A percentile compares a stretch with the other conserved stretches of the same genome.
phyloP scores from a whole-genome alignment of 2,329 filamentous ascomycete genomes.

The Chalaropsis ovoidea region DNA sequence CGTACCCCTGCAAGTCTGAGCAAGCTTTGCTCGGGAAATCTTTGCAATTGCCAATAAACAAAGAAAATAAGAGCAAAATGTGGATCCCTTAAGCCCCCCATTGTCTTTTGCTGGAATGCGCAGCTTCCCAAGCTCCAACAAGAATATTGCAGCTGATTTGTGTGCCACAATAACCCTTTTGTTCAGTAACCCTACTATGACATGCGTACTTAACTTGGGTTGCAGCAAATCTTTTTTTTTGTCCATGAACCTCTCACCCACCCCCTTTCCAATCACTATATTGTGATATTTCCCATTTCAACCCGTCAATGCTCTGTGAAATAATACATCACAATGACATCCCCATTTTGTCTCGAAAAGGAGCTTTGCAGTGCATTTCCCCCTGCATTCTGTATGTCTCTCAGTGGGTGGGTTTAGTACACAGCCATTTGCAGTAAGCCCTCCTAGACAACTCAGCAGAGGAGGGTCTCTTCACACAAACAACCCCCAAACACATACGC shows the following conservation, averaged over 20 bases:
- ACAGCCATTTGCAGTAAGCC: too few relatives aligned
- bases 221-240: too few relatives aligned
- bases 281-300: neutral
- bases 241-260: too few relatives aligned
- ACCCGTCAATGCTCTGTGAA: too few relatives aligned
- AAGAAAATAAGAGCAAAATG: neutral
- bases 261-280: too few relatives aligned
- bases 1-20: neutral
- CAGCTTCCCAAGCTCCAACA: neutral
- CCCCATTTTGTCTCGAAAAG: too few relatives aligned
- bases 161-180: too few relatives aligned
- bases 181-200: neutral
- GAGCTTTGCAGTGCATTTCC: neutral
- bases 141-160: too few relatives aligned
- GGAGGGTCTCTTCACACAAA: neutral
- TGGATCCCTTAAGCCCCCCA: neutral
- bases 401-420: neutral
- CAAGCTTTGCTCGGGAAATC: neutral
- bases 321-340: too few relatives aligned
- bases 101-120: neutral
- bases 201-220: too few relatives aligned
- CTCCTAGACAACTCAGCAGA: too few relatives aligned
- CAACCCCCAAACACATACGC: neutral
- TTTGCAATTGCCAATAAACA: conserved; percentile 9
- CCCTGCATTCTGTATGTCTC: neutral